A percentile compares a stretch with the other conserved stretches of the same genome.
Evolutionary conservation across 208 protist genomes (phyloP).

Genomic region (Spongospora subterranea): DNA sequence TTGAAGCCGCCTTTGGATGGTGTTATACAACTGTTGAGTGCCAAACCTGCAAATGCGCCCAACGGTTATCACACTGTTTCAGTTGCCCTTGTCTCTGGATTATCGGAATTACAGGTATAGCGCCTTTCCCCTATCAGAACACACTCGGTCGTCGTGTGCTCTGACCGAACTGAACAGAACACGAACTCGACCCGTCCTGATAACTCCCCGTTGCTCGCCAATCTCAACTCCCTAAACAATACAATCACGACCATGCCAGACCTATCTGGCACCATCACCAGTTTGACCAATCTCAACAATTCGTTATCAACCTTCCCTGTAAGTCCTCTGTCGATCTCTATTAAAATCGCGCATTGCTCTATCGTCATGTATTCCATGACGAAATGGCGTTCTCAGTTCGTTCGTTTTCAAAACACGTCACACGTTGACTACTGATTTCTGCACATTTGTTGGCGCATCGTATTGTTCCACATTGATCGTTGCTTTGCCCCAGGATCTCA

Average conservation of each 20-base stretch:
- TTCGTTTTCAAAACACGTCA: too few species aligned
- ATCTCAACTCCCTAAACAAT: background rate
- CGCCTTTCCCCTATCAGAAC: background rate
- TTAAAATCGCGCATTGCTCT: background rate
- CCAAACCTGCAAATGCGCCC: background rate
- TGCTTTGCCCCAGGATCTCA: background rate
- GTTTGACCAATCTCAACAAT: conserved; percentile 2
- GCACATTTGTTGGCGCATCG: too few species aligned
- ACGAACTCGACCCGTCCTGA: background rate
- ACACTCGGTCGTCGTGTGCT: background rate
- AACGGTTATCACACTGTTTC: background rate
- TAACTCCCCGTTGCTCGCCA: background rate
- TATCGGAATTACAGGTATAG: background rate
- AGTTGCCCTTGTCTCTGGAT: background rate
- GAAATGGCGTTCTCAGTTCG: too few species aligned
- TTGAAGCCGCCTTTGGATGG: background rate
- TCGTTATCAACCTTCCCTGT: conserved; percentile 33
- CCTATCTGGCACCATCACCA: background rate
- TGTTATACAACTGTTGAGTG: background rate
- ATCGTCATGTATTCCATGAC: too few species aligned
- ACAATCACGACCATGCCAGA: conserved; percentile 44
- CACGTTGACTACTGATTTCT: too few species aligned
- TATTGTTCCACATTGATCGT: too few species aligned
- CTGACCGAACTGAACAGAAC: background rate
- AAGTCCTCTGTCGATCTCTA: background rate